Percentiles rank a stretch among this genome's conserved stretches.
phyloP scores from a whole-genome alignment of 1,139 yeast species.

The Diutina neorugosa region DNA sequence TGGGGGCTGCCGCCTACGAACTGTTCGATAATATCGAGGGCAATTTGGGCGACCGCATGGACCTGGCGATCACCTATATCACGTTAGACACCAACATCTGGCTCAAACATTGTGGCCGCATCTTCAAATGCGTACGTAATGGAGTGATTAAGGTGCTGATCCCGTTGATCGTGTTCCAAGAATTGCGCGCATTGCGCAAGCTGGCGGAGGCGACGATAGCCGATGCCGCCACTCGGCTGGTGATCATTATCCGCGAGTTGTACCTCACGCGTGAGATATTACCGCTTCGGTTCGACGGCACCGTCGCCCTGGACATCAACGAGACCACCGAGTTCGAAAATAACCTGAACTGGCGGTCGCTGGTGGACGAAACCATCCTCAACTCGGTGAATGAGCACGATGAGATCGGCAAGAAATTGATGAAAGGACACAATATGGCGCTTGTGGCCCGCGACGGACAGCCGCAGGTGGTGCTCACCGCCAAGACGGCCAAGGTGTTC shows the following conservation, averaged over 20 bases:
- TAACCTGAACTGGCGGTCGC: slow-evolving; percentile 52
- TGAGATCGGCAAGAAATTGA: slow-evolving; percentile 26
- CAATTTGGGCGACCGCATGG: slow-evolving; percentile 38
- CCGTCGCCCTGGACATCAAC: slow-evolving; percentile 42
- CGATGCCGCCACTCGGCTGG: slow-evolving; percentile 74
- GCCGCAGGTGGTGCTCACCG: slow-evolving; percentile 14
- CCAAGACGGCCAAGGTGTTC: slow-evolving; percentile 28
- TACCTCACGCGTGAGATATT: slow-evolving; percentile 41
- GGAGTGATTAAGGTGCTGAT: slow-evolving; percentile 46
- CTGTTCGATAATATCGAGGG: slow-evolving; percentile 16
- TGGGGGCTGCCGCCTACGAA: not conserved
- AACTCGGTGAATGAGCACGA: slow-evolving; percentile 39
- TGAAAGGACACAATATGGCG: slow-evolving; percentile 23
- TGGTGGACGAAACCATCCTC: slow-evolving; percentile 49
- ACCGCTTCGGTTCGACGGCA: slow-evolving; percentile 44
- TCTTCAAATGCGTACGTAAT: slow-evolving; percentile 56
- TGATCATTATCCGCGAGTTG: slow-evolving; percentile 57
- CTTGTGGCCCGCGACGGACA: slow-evolving; percentile 7
- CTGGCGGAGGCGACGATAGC: slow-evolving; percentile 66
- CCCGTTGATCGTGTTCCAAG: slow-evolving; percentile 71
- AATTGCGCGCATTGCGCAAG: slow-evolving; percentile 58
- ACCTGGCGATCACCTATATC: slow-evolving; percentile 42
- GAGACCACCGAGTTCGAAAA: slow-evolving; percentile 49
- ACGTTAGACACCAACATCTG: slow-evolving; percentile 71
- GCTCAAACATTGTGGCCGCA: slow-evolving; percentile 70